Conservation (phyloP, 495 filamentous ascomycete species). For the Annulohypoxylon bovei region DNA sequence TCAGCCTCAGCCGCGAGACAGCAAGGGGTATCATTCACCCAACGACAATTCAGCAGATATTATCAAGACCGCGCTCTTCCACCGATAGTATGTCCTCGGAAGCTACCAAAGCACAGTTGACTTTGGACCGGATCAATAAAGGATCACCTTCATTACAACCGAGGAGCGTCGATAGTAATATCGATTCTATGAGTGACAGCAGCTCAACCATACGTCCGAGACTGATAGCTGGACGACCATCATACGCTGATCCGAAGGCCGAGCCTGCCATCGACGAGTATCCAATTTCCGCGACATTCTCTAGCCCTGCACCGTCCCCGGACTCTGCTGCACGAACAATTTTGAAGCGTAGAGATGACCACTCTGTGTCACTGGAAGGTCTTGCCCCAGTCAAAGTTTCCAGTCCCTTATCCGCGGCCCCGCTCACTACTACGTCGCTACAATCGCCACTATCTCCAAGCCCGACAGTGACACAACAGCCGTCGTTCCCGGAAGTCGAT, state of each 20-base stretch:
- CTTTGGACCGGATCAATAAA: conserved; percentile 52
- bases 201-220: conserved; percentile 36
- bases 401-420: conserved; percentile 31
- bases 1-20: conserved; percentile 55
- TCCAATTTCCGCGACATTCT: conserved; percentile 46
- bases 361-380: conserved; percentile 40
- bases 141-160: conserved; percentile 32
- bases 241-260: conserved; percentile 47
- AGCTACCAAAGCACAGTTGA: conserved; percentile 52
- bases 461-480: conserved; percentile 14
- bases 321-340: conserved; percentile 44
- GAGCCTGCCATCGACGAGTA: conserved; percentile 42
- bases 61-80: conserved; percentile 38
- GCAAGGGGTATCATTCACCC: conserved; percentile 48
- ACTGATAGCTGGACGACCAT: conserved; percentile 44
- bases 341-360: conserved; percentile 46
- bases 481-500: conserved; percentile 14
- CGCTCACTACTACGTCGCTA: conserved; percentile 26
- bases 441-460: conserved; percentile 12
- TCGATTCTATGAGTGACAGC: conserved; percentile 9
- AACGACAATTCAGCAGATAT: neutral
- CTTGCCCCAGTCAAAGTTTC: conserved; percentile 40
- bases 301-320: conserved; percentile 46
- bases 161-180: conserved; percentile 7
- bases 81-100: conserved; percentile 44